phyloP scores from a whole-genome alignment of 192 early-diverging fungal species.

The Entophlyctis luteolus region DNA sequence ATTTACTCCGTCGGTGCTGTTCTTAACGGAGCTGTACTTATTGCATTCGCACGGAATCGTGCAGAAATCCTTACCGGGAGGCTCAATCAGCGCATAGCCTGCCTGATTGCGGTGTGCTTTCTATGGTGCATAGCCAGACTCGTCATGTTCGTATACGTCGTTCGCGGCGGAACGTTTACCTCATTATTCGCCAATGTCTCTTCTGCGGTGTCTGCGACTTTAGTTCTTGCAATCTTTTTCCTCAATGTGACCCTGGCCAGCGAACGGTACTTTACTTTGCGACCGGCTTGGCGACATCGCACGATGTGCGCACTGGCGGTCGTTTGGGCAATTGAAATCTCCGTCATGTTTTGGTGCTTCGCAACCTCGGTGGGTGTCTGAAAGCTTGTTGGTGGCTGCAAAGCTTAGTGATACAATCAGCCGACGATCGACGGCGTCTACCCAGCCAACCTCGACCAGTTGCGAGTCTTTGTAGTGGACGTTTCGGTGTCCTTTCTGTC shows the following conservation, averaged over 20 bases:
- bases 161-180: neutral
- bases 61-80: neutral
- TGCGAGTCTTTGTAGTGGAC: neutral
- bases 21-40: neutral
- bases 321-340: neutral
- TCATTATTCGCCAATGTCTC: neutral
- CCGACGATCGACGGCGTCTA: neutral
- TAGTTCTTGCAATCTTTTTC: neutral
- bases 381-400: too few species aligned
- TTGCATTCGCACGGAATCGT: too few species aligned
- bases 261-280: neutral
- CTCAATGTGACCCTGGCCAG: neutral
- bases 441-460: neutral
- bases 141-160: neutral
- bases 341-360: neutral
- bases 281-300: neutral
- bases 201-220: neutral
- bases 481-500: neutral
- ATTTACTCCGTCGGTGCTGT: neutral
- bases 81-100: neutral
- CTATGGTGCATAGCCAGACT: too few species aligned
- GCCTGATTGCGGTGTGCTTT: neutral
- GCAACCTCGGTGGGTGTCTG: neutral
- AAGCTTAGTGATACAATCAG: neutral
- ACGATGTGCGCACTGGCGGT: too few species aligned